These are phyloP conservation scores for Cenococcum geophilum DNA, from an alignment of 495 filamentous ascomycete species.

Conservation along the genomic window DNA sequence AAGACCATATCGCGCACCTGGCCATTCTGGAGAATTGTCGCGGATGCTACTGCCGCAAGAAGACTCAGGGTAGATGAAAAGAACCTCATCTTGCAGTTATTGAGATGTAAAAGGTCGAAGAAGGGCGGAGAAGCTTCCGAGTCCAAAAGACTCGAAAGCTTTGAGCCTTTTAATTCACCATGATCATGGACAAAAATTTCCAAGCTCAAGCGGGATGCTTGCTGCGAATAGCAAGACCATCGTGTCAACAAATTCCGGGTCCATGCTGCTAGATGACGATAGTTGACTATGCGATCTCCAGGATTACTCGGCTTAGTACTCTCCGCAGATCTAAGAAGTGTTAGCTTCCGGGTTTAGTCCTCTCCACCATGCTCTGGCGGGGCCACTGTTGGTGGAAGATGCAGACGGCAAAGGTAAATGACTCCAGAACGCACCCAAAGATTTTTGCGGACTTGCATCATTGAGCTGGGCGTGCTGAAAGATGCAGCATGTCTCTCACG, in stretches of 20 bases:
- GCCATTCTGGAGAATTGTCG: constrained; percentile 59
- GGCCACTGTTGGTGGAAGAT: not conserved
- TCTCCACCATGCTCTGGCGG: not conserved
- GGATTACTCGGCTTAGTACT: not conserved
- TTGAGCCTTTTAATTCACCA: not conserved
- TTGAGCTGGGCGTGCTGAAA: not conserved
- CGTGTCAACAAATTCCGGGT: not conserved
- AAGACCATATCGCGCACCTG: constrained; percentile 43
- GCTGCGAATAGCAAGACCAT: not conserved
- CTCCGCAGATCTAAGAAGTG: not conserved
- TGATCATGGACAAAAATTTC: not conserved
- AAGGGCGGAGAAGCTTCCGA: not conserved
- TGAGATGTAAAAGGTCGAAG: constrained; percentile 1
- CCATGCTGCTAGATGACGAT: constrained; percentile 6
- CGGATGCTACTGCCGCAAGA: constrained; percentile 14
- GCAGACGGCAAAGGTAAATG: not conserved
- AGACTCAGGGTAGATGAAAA: not conserved
- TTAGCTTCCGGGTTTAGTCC: not conserved
- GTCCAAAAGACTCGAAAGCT: not conserved
- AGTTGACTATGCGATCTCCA: not conserved
- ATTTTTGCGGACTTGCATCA: not conserved
- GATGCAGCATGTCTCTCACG: not conserved
- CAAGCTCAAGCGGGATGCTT: not conserved
- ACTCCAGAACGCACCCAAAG: not conserved
- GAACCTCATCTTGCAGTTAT: constrained; percentile 16